Evolutionary conservation across 805 yeast genomes (phyloP), one percentile per base, ranked within the genome.

Genomic region (Saitoella complicata): DNA sequence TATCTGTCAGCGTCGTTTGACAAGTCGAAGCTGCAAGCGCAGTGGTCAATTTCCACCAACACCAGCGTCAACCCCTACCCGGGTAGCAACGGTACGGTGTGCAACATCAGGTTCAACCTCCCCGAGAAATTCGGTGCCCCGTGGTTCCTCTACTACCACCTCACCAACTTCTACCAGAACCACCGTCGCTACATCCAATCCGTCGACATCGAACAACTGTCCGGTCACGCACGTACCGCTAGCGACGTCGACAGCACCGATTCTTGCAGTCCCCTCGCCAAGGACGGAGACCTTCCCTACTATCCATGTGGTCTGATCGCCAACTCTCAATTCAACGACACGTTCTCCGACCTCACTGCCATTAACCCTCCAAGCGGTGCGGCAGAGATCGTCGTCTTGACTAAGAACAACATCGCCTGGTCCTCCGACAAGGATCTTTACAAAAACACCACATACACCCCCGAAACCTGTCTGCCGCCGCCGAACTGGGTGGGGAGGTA

Each of bases 251-350:
- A 64, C 47, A 55, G 62, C 38, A 66, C 61, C 48, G 68, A 63
- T 43, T 67, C 73, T 44, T 81, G 93, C 65, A 70, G 72, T 53
- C 86, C 87, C n/a, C 60, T 81, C 52, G 70, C 72, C 10, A 59
- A 69, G 32, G 60, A 65, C 43, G 52, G 59, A 5, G 70, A 71
- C 21, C 80, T 82, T 32, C 75, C 82, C 32, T 71, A 76, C 49
- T 88, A 88, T 59, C 98, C 98, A 11, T 91, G 97, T 65, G 98
- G 98, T 0, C 70, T 88, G 42, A 85, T 88, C 51, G 94, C 97
- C 43, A 88, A 88, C 63, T 84, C 96, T 0, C 62, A 73, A 61
- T 88, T 91, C 69, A 88, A 88, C 61, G 98, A 88, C 58, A 75
- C 95, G 3, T 78, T 83, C 56, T 65, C 73, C 6, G 63, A 68